Percentiles rank a stretch among this genome's conserved stretches.
These are phyloP conservation scores for Schoenoplectus triqueter DNA, from an alignment of 202 grass and related monocot species.

Conservation along the genomic window DNA sequence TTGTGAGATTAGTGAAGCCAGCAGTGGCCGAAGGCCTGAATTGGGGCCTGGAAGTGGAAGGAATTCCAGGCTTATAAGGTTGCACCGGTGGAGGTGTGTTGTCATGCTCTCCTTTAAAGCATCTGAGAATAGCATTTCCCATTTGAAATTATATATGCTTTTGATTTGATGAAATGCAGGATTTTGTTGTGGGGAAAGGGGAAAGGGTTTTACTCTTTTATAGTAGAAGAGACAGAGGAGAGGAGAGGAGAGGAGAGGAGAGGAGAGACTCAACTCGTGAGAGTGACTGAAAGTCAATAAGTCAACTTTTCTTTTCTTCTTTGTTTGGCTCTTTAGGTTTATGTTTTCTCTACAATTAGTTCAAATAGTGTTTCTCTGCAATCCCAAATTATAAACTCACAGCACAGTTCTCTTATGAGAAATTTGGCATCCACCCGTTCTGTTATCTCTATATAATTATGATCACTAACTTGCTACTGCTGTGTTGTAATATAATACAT, in stretches of 20 bases:
- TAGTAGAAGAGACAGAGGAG: background rate
- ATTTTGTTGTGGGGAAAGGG: background rate
- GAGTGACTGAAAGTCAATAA: background rate
- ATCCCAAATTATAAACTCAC: no score
- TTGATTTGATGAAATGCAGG: background rate
- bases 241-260: background rate
- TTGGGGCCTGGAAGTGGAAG: slow-evolving; percentile 13
- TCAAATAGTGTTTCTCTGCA: no score
- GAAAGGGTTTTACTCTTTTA: background rate
- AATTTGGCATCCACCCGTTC: no score
- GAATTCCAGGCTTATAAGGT: background rate
- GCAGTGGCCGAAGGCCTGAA: slow-evolving; percentile 11
- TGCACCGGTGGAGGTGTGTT: background rate
- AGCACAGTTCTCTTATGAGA: no score
- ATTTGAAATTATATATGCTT: background rate
- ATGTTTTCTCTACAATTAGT: no score
- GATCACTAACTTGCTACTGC: no score
- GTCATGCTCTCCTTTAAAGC: background rate
- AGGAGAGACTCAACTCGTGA: background rate
- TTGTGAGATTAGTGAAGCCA: slow-evolving; percentile 30
- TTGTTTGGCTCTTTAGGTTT: no score
- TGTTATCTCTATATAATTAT: no score
- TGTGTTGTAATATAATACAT: no score
- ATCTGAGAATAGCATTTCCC: slow-evolving; percentile 45
- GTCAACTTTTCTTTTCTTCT: background rate